These are phyloP conservation scores for Trichoderma asperelloides DNA, from an alignment of 495 filamentous ascomycete genomes.

Conservation along the genomic window DNA sequence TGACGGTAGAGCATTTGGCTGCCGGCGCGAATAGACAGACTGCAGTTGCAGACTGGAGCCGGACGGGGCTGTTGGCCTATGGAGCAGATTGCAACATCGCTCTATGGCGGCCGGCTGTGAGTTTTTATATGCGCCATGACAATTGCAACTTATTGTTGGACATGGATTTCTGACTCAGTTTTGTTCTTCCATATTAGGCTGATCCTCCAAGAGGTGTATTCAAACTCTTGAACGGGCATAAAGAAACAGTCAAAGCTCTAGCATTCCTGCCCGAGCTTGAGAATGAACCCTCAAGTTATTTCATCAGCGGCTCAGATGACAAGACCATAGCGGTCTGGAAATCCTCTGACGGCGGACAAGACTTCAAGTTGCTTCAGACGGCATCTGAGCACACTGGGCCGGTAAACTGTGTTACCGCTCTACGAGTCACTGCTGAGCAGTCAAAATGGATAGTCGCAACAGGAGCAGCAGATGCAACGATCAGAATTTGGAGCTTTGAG, in stretches of 20 bases:
- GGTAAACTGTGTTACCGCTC: constrained; percentile 67
- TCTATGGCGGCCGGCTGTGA: constrained; percentile 76
- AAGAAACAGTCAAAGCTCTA: constrained; percentile 72
- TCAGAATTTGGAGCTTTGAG: constrained; percentile 66
- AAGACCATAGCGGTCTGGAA: constrained; percentile 68
- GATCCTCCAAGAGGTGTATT: constrained; percentile 50
- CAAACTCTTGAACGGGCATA: constrained; percentile 69
- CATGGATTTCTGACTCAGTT: background rate
- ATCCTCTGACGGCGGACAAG: background rate
- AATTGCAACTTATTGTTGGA: no score
- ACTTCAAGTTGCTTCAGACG: background rate
- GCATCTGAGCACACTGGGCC: constrained; percentile 55
- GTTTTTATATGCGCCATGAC: constrained; percentile 18
- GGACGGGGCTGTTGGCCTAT: constrained; percentile 68
- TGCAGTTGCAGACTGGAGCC: constrained; percentile 82
- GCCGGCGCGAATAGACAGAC: constrained; percentile 87
- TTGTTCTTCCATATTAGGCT: constrained; percentile 25
- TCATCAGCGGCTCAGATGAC: constrained; percentile 79
- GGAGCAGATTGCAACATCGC: constrained; percentile 84
- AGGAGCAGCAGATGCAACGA: constrained; percentile 72
- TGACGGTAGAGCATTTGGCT: constrained; percentile 55
- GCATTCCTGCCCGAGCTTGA: constrained; percentile 58
- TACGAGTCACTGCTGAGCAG: constrained; percentile 25
- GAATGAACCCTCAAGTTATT: constrained; percentile 36
- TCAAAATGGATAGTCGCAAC: constrained; percentile 46